Evolutionary conservation across 805 yeast genomes (phyloP).

Genomic region (Lipomyces yamanashiensis): DNA sequence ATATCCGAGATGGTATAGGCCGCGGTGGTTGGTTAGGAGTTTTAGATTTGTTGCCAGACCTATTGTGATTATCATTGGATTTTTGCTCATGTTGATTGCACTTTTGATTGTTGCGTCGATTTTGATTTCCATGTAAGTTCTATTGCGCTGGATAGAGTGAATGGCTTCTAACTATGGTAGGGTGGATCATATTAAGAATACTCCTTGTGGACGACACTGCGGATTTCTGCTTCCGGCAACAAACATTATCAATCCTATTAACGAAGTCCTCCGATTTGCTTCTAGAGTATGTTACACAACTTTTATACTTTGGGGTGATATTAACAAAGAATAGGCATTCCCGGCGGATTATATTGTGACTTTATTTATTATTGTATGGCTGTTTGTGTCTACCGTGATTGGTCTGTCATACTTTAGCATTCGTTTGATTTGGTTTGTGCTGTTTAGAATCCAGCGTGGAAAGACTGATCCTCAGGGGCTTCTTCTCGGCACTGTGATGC

Average conservation of each 20-base stretch:
- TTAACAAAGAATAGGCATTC: conserved; percentile 18
- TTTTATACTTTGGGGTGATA: background rate
- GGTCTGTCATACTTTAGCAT: conserved; percentile 38
- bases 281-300: conserved; percentile 20
- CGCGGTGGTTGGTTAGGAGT: conserved; percentile 32
- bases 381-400: conserved; percentile 34
- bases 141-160: background rate
- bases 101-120: conserved; percentile 34
- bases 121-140: conserved; percentile 28
- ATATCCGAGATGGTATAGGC: conserved; percentile 25
- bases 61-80: conserved; percentile 27
- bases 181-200: conserved; percentile 33
- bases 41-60: conserved; percentile 25
- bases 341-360: conserved; percentile 37
- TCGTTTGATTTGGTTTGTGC: conserved; percentile 35
- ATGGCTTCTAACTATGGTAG: background rate
- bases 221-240: conserved; percentile 30
- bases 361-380: conserved; percentile 33
- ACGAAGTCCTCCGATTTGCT: conserved; percentile 31
- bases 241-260: conserved; percentile 31
- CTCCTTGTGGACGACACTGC: conserved; percentile 36
- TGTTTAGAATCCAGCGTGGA: conserved; percentile 36
- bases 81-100: conserved; percentile 29
- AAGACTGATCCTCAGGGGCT: conserved; percentile 37
- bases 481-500: conserved; percentile 33